Evolutionary conservation across 2,329 filamentous ascomycete genomes (phyloP), one percentile per base, ranked within the genome.

Genomic region (Fusarium sp.): DNA sequence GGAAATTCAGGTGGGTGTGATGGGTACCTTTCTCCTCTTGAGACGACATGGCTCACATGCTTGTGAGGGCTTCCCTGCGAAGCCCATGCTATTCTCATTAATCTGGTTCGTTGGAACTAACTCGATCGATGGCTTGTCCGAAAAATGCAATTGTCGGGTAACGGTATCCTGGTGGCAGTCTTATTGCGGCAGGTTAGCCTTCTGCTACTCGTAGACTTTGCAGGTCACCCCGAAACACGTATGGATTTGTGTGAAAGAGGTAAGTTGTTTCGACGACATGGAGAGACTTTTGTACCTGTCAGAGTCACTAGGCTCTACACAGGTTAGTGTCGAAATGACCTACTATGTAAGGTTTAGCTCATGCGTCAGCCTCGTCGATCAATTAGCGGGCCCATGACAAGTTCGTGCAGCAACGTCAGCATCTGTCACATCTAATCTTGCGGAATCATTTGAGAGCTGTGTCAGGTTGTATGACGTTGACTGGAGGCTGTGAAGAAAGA

Each of bases 261-360:
- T 19, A 19, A 19, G 19, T 19, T 56, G 31, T 50, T 49, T 56
- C 44, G 44, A 56, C 53, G 24, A 24, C 2, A 39, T 31, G n/a
- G 19, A 7, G 11, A 15, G 2, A 4, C 0, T 33, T 22, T 24
- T 17, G 33, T 49, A 14, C 33, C 33, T 34, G 4, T 7, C 15
- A 19, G 7, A n/a, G 36, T 8, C 17, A 39, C 36, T 39, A 39
- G 36, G 17, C 8, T 39, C 36, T 39, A 39, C 17, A 19, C 17
- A 19, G 36, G 5, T 6, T 57, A 57, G 54, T 9, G 45, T 57
- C 54, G 54, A 57, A 57, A 51, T 57, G 54, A 39, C 44, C 8
- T 56, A 15, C 53, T n/a, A 1, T 33, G 9, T 4, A 33, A 24
- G 44, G 53, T 33, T 40, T 56, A 56, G 53, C 34, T 56, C 34